Evolutionary conservation across 495 filamentous ascomycete species (phyloP).

Genomic region (Xylaria longipes): DNA sequence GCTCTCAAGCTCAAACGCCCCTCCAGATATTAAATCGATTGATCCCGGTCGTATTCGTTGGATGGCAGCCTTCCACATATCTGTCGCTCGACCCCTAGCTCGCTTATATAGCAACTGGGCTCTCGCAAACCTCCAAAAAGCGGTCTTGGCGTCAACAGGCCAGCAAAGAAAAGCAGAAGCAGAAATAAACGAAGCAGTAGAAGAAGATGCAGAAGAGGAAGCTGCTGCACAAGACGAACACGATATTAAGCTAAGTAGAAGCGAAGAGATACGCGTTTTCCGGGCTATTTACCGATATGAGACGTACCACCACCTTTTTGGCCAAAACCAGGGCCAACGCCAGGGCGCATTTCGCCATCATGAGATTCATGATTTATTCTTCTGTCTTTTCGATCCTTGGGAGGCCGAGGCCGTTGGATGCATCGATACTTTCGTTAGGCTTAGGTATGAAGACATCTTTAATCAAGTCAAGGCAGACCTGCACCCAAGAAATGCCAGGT

Average conservation of each 20-base stretch:
- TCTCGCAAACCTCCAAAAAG: neutral
- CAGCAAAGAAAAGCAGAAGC: neutral
- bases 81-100: neutral
- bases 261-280: constrained; percentile 4
- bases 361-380: neutral
- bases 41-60: neutral
- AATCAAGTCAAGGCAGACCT: neutral
- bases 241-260: neutral
- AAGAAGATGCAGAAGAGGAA: neutral
- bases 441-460: neutral
- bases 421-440: neutral
- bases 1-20: neutral
- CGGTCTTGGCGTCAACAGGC: neutral
- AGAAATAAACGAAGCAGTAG: neutral
- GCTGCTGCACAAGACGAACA: neutral
- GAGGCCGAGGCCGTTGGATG: neutral
- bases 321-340: neutral
- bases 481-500: neutral
- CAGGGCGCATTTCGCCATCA: neutral
- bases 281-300: constrained; percentile 3
- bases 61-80: neutral
- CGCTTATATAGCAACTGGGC: neutral
- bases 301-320: constrained; percentile 2
- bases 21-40: neutral
- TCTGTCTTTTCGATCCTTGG: constrained; percentile 2